Base-by-base conservation (phyloP, 306 rosid genomes). In the Abrus precatorius region DNA sequence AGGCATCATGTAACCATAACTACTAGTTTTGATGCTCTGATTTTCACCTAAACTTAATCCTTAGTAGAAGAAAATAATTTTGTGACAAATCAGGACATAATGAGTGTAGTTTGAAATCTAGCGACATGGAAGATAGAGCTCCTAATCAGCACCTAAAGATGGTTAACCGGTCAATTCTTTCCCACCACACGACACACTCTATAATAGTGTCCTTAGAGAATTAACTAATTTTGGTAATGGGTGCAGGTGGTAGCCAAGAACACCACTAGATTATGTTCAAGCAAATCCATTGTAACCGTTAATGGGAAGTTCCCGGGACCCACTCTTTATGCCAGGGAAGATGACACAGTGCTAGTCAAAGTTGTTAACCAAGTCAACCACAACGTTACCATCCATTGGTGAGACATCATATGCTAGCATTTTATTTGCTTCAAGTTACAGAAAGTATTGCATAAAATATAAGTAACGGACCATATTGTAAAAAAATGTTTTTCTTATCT, bases 261-360 rank as follows among this genome's bases (percentile, higher is more conserved):
- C 30, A 56, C 72, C 9, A 88, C 82, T 30, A 87, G 75, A 84
- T 80, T 92, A 43, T 94, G 98, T 78, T 88, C 95, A 9, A 82
- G 80, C 74, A 94, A 94, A 74, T 69, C 92, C 41, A 87, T 90
- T 13, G 90, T 94, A 11, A 94, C 98, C 0, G 65, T 94, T 6
- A 94, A 94, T 27, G 98, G 98, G 1, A 77, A 82, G 82, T 94
- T 92, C 72, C 98, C 98, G 0, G 98, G 98, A 40, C 97, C 98
- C 41, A 94, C 97, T 45, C 86, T 94, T 47, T 90, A 92, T 53
- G 98, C 95, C 28, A 90, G 98, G 72, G 98, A 94, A 80, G 97
- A 79, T 72, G 97, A 94, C 30, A 91, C 87, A 4, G 95, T 94
- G 54, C 85, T 94, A 1, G 91, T 94, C 64, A 91, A 71, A 79